These are phyloP conservation scores for Suhomyces canberraensis DNA, from an alignment of 805 yeast species.

Conservation along the genomic window DNA sequence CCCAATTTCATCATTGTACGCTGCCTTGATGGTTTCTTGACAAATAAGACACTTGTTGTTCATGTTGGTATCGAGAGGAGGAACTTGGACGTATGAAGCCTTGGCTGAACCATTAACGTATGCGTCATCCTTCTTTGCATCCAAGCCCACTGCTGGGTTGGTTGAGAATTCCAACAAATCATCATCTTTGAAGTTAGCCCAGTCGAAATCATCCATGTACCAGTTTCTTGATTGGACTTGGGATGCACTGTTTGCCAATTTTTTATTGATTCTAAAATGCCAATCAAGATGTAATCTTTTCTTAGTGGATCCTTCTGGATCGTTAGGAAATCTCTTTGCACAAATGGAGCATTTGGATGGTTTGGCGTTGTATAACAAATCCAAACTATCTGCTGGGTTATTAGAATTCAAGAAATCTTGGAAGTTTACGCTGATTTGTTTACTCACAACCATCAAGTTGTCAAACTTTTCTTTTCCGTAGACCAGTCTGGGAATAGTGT, in stretches of 20 bases:
- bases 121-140: constrained; percentile 3
- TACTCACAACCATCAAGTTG: constrained; percentile 27
- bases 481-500: constrained; percentile 23
- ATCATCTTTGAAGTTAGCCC: constrained; percentile 75
- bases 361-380: constrained; percentile 52
- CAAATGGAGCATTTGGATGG: constrained; percentile 86
- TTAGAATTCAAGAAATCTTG: constrained; percentile 40
- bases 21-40: constrained; percentile 41
- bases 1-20: constrained; percentile 42
- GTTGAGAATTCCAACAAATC: constrained; percentile 36
- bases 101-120: not conserved
- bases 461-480: constrained; percentile 33
- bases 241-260: constrained; percentile 37
- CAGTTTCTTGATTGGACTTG: constrained; percentile 73
- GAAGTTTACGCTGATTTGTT: constrained; percentile 15
- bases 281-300: constrained; percentile 79
- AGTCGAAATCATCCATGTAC: constrained; percentile 70
- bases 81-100: constrained; percentile 13
- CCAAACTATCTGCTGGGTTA: constrained; percentile 29
- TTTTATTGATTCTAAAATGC: constrained; percentile 91
- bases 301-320: constrained; percentile 51
- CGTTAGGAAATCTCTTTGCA: constrained; percentile 76
- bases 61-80: constrained; percentile 27
- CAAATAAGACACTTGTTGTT: constrained; percentile 41
- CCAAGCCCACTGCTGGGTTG: constrained; percentile 3